These are phyloP conservation scores for Naganishia antarctica DNA, from an alignment of 768 basidiomycete species.

Conservation along the genomic window DNA sequence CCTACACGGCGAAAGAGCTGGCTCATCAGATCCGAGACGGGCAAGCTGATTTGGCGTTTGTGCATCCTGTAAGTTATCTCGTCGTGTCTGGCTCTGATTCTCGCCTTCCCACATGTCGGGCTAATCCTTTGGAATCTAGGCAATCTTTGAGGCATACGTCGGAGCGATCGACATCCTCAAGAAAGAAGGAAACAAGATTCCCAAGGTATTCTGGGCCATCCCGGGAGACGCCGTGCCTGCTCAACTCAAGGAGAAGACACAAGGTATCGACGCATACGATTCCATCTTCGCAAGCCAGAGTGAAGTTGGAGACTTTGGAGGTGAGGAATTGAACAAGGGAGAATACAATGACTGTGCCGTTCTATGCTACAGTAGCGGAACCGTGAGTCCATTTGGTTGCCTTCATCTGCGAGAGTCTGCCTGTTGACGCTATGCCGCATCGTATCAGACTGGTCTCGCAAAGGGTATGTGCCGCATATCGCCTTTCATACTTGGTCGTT, in stretches of 20 bases:
- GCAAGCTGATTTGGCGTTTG: constrained; percentile 61
- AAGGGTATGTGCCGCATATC: constrained; percentile 35
- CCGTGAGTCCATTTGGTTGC: constrained; percentile 28
- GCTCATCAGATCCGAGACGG: constrained; percentile 68
- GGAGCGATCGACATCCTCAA: constrained; percentile 14
- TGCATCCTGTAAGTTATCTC: constrained; percentile 53
- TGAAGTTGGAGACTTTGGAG: constrained; percentile 18
- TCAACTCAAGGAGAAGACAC: constrained; percentile 15
- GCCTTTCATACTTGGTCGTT: neutral
- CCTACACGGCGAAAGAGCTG: constrained; percentile 66
- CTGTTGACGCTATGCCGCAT: neutral
- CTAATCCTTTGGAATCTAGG: neutral
- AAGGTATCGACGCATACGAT: constrained; percentile 29
- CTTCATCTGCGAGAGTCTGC: neutral
- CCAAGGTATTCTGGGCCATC: constrained; percentile 56
- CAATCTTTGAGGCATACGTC: constrained; percentile 10
- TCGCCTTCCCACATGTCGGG: neutral
- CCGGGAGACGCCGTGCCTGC: constrained; percentile 52
- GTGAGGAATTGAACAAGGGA: constrained; percentile 26
- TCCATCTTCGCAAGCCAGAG: constrained; percentile 32
- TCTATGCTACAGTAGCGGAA: constrained; percentile 49
- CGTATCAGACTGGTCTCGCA: constrained; percentile 36
- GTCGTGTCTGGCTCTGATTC: neutral
- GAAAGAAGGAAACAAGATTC: constrained; percentile 18
- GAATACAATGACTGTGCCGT: constrained; percentile 41